Conservation (phyloP, 345 rosid species). For the Populus nigra region DNA sequence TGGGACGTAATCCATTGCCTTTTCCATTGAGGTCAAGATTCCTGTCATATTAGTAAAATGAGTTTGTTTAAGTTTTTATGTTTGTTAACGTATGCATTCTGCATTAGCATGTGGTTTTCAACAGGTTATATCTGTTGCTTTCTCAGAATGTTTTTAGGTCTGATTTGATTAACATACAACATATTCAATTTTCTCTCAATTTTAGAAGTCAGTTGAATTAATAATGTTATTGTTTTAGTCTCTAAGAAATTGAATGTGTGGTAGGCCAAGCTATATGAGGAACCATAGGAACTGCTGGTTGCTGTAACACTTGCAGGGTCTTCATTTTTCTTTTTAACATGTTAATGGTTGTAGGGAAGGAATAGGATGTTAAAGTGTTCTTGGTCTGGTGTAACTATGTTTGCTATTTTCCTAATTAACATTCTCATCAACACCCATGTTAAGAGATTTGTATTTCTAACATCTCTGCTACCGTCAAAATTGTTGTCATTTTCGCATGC, state of each 20-base stretch:
- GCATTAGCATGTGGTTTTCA: background rate
- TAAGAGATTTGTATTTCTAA: background rate
- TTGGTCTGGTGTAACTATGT: background rate
- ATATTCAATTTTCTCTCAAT: background rate
- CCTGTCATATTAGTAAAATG: background rate
- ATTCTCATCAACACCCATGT: background rate
- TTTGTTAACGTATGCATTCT: background rate
- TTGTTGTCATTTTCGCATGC: slow-evolving; percentile 12
- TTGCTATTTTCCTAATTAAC: background rate
- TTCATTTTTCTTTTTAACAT: background rate
- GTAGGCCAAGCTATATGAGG: background rate
- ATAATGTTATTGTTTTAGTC: background rate
- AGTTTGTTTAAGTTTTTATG: background rate
- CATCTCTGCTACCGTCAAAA: background rate
- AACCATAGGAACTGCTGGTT: background rate
- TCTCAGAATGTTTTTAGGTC: background rate
- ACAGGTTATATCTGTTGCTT: background rate
- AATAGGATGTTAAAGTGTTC: background rate
- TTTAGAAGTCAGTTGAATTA: background rate
- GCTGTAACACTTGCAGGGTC: background rate
- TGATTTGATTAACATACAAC: background rate
- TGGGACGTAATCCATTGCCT: background rate
- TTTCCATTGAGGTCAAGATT: background rate
- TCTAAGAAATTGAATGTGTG: background rate
- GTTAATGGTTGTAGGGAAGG: background rate